These are phyloP conservation scores for Perkinsus olseni DNA, from an alignment of 169 alveolate species.

Conservation along the genomic window DNA sequence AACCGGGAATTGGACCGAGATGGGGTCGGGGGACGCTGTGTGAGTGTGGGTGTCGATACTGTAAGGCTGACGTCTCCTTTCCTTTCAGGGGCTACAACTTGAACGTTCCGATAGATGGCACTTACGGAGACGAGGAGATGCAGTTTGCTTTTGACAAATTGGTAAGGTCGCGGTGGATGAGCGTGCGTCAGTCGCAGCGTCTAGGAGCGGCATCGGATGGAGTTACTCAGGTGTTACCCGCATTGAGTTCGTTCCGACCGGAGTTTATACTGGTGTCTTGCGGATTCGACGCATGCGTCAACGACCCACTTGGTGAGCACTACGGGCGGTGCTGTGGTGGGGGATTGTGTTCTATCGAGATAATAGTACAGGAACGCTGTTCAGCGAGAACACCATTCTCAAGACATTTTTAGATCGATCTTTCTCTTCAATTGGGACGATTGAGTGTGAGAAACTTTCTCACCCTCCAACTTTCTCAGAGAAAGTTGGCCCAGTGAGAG, in stretches of 20 bases:
- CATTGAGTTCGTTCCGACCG: constrained; percentile 75
- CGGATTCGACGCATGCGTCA: constrained; percentile 85
- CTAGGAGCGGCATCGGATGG: constrained; percentile 19
- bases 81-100: not conserved
- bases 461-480: too few relatives aligned
- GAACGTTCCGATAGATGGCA: not conserved
- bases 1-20: constrained; percentile 56
- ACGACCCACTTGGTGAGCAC: constrained; percentile 50
- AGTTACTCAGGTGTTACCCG: constrained; percentile 59
- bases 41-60: constrained; percentile 33
- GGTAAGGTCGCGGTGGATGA: constrained; percentile 12
- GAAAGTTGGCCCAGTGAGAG: too few relatives aligned
- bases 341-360: too few relatives aligned
- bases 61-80: not conserved
- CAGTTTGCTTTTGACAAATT: not conserved
- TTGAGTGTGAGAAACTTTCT: too few relatives aligned
- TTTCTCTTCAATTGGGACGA: too few relatives aligned
- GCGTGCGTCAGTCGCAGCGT: constrained; percentile 37
- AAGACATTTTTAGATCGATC: too few relatives aligned
- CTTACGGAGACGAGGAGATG: not conserved
- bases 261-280: constrained; percentile 86
- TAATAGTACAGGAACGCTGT: too few relatives aligned
- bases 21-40: constrained; percentile 37
- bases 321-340: constrained; percentile 11
- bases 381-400: too few relatives aligned